phyloP scores from a whole-genome alignment of 2,329 filamentous ascomycete species.

The Coniella vitis region DNA sequence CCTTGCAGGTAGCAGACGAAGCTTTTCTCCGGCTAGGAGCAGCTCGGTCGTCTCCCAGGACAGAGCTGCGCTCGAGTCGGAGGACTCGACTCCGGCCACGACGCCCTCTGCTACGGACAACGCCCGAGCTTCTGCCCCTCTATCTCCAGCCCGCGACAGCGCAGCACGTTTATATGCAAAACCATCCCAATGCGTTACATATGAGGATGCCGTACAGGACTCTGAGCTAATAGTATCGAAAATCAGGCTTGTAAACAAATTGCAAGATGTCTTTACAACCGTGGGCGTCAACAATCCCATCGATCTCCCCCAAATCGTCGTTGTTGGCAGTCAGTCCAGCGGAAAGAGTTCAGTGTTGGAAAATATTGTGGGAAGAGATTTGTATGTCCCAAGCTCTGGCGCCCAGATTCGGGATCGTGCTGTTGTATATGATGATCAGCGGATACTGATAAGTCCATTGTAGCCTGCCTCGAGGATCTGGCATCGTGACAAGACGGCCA shows the following conservation, averaged over 20 bases:
- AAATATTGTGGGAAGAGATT: slow-evolving; percentile 97
- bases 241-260: slow-evolving; percentile 83
- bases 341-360: slow-evolving; percentile 99
- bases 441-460: slow-evolving; percentile 1
- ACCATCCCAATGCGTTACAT: neutral
- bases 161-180: neutral
- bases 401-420: slow-evolving; percentile 2
- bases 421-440: neutral
- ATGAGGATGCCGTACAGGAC: slow-evolving; percentile 55
- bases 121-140: neutral
- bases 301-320: slow-evolving; percentile 95
- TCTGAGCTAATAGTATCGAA: slow-evolving; percentile 57
- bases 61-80: neutral
- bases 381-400: slow-evolving; percentile 56
- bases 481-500: slow-evolving; percentile 92
- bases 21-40: neutral
- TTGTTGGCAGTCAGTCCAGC: slow-evolving; percentile 97
- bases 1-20: neutral
- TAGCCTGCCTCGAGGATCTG: slow-evolving; percentile 92
- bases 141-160: neutral
- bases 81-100: neutral
- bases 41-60: neutral
- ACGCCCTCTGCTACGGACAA: neutral
- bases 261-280: slow-evolving; percentile 98
- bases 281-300: slow-evolving; percentile 99